These are phyloP conservation scores for Microsporum canis DNA, from an alignment of 2,329 filamentous ascomycete genomes.

Conservation along the genomic window DNA sequence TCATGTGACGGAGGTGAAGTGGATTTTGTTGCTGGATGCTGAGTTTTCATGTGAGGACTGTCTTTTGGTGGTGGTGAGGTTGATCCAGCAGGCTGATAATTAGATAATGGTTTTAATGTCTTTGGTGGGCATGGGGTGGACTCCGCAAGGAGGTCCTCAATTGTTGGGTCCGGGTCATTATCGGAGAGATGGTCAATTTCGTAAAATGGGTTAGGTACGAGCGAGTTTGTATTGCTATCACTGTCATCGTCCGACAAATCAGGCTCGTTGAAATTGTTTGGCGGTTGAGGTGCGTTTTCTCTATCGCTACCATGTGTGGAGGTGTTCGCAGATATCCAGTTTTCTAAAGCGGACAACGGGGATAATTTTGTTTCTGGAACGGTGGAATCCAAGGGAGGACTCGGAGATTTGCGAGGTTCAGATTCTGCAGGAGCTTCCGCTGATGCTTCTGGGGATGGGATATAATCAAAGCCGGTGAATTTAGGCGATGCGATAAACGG, in stretches of 20 bases:
- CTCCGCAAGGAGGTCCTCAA: conserved; percentile 4
- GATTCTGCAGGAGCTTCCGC: neutral
- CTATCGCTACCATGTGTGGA: conserved; percentile 8
- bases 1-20: neutral
- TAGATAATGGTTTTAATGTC: neutral
- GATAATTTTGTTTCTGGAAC: conserved; percentile 10
- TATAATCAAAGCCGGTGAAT: neutral
- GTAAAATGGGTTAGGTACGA: conserved; percentile 25
- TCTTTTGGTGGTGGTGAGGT: conserved; percentile 2
- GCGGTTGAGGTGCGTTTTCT: neutral
- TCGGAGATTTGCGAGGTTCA: neutral
- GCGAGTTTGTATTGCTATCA: conserved; percentile 10
- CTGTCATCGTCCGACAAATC: neutral
- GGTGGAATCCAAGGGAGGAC: neutral
- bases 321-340: conserved; percentile 13
- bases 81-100: neutral
- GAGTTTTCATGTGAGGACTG: neutral
- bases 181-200: conserved; percentile 12
- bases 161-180: neutral
- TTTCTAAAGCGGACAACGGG: conserved; percentile 4
- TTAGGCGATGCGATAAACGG: neutral
- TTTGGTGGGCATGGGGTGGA: neutral
- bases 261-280: neutral
- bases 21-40: neutral
- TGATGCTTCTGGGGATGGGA: neutral